These are phyloP conservation scores for Penicillium sp. DNA, from an alignment of 2,329 filamentous ascomycete genomes.

Conservation along the genomic window DNA sequence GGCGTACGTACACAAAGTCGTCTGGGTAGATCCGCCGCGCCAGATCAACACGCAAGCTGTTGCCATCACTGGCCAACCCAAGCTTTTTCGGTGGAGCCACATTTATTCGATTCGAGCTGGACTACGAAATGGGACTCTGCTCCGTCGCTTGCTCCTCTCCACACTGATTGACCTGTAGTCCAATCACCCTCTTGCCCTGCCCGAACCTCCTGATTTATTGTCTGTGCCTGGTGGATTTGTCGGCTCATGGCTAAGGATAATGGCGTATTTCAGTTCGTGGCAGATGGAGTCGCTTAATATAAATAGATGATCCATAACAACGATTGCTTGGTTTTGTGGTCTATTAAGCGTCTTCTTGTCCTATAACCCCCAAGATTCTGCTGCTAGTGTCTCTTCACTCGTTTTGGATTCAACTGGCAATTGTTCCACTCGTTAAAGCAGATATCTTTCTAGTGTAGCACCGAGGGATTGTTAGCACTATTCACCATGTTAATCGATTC, in stretches of 20 bases:
- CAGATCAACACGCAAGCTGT: constrained; percentile 20
- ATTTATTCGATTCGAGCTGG: constrained; percentile 1
- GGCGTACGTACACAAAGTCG: constrained; percentile 12
- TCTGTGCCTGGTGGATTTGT: constrained; percentile 4
- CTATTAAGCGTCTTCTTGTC: not conserved
- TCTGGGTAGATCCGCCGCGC: constrained; percentile 17
- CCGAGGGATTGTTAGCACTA: not conserved
- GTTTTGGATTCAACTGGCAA: not conserved
- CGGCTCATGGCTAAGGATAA: constrained; percentile 2
- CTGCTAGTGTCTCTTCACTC: constrained; percentile 1
- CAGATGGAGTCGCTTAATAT: constrained; percentile 8
- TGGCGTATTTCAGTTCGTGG: constrained; percentile 12
- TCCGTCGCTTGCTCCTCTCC: not conserved
- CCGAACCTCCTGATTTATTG: constrained; percentile 5
- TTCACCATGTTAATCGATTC: not conserved
- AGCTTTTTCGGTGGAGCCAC: constrained; percentile 19
- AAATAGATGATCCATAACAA: constrained; percentile 13
- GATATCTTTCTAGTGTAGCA: not conserved
- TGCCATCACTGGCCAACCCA: constrained; percentile 20
- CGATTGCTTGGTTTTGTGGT: not conserved
- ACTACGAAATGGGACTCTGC: not conserved
- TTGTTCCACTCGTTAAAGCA: not conserved
- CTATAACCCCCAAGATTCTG: constrained; percentile 5
- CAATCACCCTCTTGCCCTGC: not conserved
- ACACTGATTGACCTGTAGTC: not conserved